Conservation (phyloP, 192 early-diverging fungal species). For the Backusella morwellensis region DNA sequence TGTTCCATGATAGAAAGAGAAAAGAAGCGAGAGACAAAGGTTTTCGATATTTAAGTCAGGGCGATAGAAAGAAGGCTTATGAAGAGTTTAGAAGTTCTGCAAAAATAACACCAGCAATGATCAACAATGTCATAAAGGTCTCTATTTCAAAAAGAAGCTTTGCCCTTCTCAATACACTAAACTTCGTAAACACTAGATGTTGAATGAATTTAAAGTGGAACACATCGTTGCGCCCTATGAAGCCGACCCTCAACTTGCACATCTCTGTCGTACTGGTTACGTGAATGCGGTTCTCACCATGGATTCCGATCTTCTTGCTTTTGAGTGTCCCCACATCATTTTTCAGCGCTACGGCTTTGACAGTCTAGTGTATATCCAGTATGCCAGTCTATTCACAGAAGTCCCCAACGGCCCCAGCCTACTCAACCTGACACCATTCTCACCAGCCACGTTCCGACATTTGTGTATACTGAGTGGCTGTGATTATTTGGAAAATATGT, state of each 20-base stretch:
- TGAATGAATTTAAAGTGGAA: conserved; percentile 61
- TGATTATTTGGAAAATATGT: conserved; percentile 86
- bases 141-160: neutral
- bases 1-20: neutral
- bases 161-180: neutral
- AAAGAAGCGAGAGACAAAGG: neutral
- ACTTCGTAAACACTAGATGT: conserved; percentile 40
- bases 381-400: conserved; percentile 46
- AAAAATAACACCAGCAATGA: neutral
- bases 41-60: neutral
- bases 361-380: conserved; percentile 60
- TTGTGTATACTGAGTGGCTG: conserved; percentile 99
- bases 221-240: conserved; percentile 95
- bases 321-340: conserved; percentile 85
- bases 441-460: conserved; percentile 61
- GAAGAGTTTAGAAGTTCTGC: conserved; percentile 4
- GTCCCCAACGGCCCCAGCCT: conserved; percentile 21
- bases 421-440: conserved; percentile 55
- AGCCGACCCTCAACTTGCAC: conserved; percentile 95
- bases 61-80: neutral
- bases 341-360: conserved; percentile 83
- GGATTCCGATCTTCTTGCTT: conserved; percentile 93
- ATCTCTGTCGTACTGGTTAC: conserved; percentile 62
- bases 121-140: conserved; percentile 8
- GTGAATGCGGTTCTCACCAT: conserved; percentile 86